phyloP scores from a whole-genome alignment of 2,329 filamentous ascomycete species.

The Diaporthe longicolla region DNA sequence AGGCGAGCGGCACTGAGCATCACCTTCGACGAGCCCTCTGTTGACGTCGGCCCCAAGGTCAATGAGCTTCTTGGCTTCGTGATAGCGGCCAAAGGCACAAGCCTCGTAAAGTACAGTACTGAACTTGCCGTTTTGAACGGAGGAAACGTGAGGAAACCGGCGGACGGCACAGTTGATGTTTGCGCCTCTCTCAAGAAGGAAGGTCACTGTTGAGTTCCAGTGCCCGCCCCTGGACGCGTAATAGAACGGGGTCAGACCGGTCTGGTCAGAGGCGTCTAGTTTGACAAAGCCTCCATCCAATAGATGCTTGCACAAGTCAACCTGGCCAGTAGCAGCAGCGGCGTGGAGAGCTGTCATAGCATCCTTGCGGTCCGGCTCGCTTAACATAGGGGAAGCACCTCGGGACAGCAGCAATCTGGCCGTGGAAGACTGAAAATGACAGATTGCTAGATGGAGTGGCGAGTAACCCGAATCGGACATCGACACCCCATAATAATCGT shows the following conservation, averaged over 20 bases:
- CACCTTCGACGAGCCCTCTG: not conserved
- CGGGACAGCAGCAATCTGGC: conserved; percentile 47
- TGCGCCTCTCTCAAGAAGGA: conserved; percentile 47
- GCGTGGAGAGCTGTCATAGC: conserved; percentile 48
- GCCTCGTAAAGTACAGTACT: conserved; percentile 31
- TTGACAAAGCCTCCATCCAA: conserved; percentile 43
- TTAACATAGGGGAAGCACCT: conserved; percentile 45
- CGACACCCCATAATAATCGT: not conserved
- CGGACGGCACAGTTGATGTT: conserved; percentile 44
- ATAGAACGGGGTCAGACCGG: conserved; percentile 48
- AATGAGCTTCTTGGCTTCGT: conserved; percentile 31
- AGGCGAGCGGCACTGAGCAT: not conserved
- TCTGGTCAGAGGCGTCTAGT: conserved; percentile 45
- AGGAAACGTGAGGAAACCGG: not conserved
- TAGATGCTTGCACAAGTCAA: conserved; percentile 44
- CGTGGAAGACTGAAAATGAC: conserved; percentile 44
- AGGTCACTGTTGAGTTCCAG: conserved; percentile 47
- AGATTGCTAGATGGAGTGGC: conserved; percentile 49
- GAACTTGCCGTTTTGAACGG: not conserved
- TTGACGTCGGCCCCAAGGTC: conserved; percentile 35
- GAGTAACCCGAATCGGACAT: conserved; percentile 41
- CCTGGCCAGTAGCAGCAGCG: conserved; percentile 47
- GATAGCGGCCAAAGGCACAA: conserved; percentile 9
- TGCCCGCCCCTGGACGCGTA: conserved; percentile 47
- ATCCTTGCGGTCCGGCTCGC: conserved; percentile 37